Evolutionary conservation across 2,329 filamentous ascomycete genomes (phyloP).

Genomic region (Colletotrichum agaves): DNA sequence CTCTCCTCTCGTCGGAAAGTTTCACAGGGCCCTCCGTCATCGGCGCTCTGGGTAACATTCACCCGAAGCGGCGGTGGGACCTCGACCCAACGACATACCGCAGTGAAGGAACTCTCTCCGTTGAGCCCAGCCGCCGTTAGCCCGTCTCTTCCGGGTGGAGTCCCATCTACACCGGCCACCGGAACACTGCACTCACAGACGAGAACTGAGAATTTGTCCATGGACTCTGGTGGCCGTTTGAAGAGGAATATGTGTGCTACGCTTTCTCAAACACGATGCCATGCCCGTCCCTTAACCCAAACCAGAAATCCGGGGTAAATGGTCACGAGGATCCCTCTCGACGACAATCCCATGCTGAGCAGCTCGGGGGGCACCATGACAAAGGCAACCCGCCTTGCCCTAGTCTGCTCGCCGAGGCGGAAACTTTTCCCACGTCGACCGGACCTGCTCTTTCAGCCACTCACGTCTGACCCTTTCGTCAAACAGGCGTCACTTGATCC

Average conservation of each 20-base stretch:
- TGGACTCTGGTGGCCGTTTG: too few relatives aligned
- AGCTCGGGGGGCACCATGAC: background rate
- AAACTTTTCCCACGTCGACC: slow-evolving; percentile 25
- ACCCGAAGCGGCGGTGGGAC: slow-evolving; percentile 31
- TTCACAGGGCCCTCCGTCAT: slow-evolving; percentile 16
- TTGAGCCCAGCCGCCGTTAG: background rate
- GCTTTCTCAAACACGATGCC: background rate
- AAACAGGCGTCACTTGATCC: slow-evolving; percentile 34
- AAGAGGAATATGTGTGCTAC: too few relatives aligned
- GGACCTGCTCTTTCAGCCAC: slow-evolving; percentile 21
- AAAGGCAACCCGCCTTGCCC: slow-evolving; percentile 12
- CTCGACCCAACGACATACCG: slow-evolving; percentile 19
- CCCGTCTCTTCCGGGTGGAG: background rate
- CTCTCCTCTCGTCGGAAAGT: slow-evolving; percentile 5
- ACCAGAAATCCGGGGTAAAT: slow-evolving; percentile 6
- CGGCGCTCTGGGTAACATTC: slow-evolving; percentile 23
- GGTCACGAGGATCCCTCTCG: background rate
- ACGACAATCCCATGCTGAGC: background rate
- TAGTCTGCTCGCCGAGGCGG: slow-evolving; percentile 27
- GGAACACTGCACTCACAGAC: background rate
- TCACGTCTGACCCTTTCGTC: slow-evolving; percentile 28
- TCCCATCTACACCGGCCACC: background rate
- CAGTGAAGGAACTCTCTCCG: slow-evolving; percentile 8
- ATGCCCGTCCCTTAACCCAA: background rate
- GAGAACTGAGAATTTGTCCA: too few relatives aligned